Conservation (phyloP, 2,329 filamentous ascomycete species). For the Beauveria brongniartii region DNA sequence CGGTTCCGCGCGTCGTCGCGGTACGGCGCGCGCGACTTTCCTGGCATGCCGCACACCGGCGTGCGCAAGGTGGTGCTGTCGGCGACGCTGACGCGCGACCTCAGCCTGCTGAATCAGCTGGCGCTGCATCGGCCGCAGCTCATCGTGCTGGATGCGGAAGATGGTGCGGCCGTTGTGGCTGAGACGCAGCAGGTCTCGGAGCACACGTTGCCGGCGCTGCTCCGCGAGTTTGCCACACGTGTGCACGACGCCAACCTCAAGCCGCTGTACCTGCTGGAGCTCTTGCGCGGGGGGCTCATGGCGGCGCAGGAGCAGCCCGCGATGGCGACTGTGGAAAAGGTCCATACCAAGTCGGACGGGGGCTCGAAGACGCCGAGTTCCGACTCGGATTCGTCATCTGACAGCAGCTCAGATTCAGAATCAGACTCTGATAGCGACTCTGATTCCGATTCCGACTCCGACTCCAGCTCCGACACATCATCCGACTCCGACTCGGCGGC, state of each 20-base stretch:
- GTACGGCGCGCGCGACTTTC: constrained; percentile 45
- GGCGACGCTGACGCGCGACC: constrained; percentile 83
- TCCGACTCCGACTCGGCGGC: constrained; percentile 22
- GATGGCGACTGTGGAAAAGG: neutral
- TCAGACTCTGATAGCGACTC: constrained; percentile 17
- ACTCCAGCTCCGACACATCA: constrained; percentile 13
- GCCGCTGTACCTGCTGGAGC: constrained; percentile 74
- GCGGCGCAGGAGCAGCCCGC: constrained; percentile 14
- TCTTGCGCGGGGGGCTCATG: constrained; percentile 55
- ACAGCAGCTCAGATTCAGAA: constrained; percentile 27
- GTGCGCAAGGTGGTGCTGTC: constrained; percentile 80
- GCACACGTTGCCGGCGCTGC: constrained; percentile 50
- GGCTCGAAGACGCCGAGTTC: constrained; percentile 19
- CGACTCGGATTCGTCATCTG: constrained; percentile 19
- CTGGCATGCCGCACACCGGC: constrained; percentile 41
- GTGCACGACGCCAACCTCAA: constrained; percentile 64
- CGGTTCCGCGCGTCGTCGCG: constrained; percentile 40
- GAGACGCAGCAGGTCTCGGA: constrained; percentile 26
- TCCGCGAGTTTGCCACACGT: constrained; percentile 60
- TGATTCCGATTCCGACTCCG: constrained; percentile 23
- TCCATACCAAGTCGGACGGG: constrained; percentile 14
- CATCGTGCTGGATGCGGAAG: constrained; percentile 59
- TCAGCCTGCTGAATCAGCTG: constrained; percentile 69
- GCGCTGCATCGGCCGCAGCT: constrained; percentile 66
- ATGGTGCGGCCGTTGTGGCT: constrained; percentile 35